These are phyloP conservation scores for Zymoseptoria ardabiliae DNA, from an alignment of 2,329 filamentous ascomycete species.

Conservation along the genomic window DNA sequence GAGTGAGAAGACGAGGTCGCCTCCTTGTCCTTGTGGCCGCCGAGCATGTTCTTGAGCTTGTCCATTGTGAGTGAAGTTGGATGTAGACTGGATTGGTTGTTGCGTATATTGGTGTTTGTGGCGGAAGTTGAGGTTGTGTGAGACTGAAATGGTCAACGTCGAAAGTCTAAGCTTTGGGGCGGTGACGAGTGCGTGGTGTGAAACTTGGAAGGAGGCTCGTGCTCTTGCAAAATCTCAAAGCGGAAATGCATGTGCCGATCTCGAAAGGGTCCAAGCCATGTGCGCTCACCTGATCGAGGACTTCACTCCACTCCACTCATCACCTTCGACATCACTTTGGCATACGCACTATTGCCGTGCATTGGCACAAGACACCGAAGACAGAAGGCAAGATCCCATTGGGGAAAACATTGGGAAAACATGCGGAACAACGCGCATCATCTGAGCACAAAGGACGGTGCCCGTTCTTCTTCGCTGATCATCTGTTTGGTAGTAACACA, in stretches of 20 bases:
- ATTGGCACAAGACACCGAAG: not conserved
- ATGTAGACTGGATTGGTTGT: not conserved
- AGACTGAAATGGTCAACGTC: not conserved
- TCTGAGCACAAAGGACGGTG: not conserved
- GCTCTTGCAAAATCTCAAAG: not conserved
- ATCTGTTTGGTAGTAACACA: not conserved
- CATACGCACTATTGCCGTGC: not conserved
- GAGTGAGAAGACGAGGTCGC: not conserved
- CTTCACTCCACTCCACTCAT: not conserved
- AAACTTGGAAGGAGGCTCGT: not conserved
- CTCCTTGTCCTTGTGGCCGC: slow-evolving; percentile 11
- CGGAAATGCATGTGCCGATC: not conserved
- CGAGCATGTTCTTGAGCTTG: slow-evolving; percentile 19
- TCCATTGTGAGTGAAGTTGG: slow-evolving; percentile 8
- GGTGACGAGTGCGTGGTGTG: not conserved
- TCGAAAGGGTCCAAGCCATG: not conserved
- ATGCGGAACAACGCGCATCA: not conserved
- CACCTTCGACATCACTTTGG: not conserved
- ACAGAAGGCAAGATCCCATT: not conserved
- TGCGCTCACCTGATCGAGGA: not conserved
- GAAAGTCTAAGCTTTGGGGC: not conserved
- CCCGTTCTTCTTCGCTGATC: not conserved
- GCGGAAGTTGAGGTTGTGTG: not conserved
- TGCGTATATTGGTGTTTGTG: not conserved
- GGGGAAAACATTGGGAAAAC: too few species aligned